A percentile compares a stretch with the other conserved stretches of the same genome.
Evolutionary conservation across 176 grass and related monocot species (phyloP).

Genomic region (Calamus simplicifolius): DNA sequence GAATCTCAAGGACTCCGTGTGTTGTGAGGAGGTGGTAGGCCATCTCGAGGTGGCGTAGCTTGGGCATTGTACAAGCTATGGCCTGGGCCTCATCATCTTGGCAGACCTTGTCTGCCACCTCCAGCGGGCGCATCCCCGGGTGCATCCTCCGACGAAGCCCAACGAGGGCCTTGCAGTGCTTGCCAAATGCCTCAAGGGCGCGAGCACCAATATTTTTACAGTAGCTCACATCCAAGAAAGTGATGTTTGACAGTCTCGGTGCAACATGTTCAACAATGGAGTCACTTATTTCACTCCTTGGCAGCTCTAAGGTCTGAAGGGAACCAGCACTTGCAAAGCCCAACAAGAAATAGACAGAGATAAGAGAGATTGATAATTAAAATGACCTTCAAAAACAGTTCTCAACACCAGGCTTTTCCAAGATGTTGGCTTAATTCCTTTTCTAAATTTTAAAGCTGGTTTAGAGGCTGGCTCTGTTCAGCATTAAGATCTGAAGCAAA

Average conservation of each 20-base stretch:
- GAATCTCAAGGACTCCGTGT: slow-evolving; percentile 49
- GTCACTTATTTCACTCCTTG: slow-evolving; percentile 87
- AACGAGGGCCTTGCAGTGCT: slow-evolving; percentile 49
- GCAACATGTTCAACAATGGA: slow-evolving; percentile 55
- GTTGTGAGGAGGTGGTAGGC: slow-evolving; percentile 72
- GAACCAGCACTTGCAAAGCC: slow-evolving; percentile 39
- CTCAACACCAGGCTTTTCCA: too few relatives aligned
- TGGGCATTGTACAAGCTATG: slow-evolving; percentile 78
- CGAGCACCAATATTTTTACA: slow-evolving; percentile 74
- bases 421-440: too few relatives aligned
- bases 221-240: slow-evolving; percentile 82
- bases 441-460: too few relatives aligned
- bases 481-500: too few relatives aligned
- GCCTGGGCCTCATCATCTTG: slow-evolving; percentile 87
- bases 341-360: neutral
- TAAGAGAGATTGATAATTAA: too few relatives aligned
- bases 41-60: slow-evolving; percentile 69
- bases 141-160: slow-evolving; percentile 81
- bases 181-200: slow-evolving; percentile 80
- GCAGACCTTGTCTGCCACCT: slow-evolving; percentile 55
- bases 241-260: slow-evolving; percentile 48
- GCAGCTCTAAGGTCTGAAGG: slow-evolving; percentile 66
- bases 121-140: slow-evolving; percentile 81
- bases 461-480: too few relatives aligned
- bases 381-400: neutral